Conservation (phyloP, 2,329 filamentous ascomycete genomes). For the Podosphaera aphanis region DNA sequence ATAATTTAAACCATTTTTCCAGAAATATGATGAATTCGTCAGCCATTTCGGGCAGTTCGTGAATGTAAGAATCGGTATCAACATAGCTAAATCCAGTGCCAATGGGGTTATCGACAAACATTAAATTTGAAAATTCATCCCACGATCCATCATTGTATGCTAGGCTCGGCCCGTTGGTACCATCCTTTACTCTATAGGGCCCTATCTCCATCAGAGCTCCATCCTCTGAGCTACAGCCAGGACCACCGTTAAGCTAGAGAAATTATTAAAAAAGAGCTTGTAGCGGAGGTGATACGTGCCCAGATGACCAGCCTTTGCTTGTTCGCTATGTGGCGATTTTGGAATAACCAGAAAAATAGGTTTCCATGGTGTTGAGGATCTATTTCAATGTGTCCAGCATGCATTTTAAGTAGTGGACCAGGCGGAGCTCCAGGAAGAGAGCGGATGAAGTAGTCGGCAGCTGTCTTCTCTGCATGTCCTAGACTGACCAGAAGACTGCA, state of each 20-base stretch:
- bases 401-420: constrained; percentile 73
- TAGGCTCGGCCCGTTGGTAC: constrained; percentile 30
- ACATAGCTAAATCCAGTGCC: constrained; percentile 94
- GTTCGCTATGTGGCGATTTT: constrained; percentile 88
- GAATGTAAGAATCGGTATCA: constrained; percentile 65
- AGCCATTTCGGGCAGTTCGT: constrained; percentile 74
- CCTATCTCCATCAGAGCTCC: constrained; percentile 58
- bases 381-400: constrained; percentile 95
- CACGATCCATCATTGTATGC: constrained; percentile 81
- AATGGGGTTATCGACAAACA: constrained; percentile 93
- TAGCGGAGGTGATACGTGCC: not conserved
- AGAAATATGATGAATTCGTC: constrained; percentile 70
- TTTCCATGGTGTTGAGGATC: constrained; percentile 70
- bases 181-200: constrained; percentile 65
- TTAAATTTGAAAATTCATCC: constrained; percentile 91
- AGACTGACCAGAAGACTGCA: not conserved
- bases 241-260: constrained; percentile 48
- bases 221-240: constrained; percentile 92
- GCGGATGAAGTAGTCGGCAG: constrained; percentile 76
- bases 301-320: constrained; percentile 62
- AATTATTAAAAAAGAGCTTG: not conserved
- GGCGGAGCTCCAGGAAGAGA: constrained; percentile 65
- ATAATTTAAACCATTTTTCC: constrained; percentile 74
- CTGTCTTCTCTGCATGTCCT: constrained; percentile 26
- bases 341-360: constrained; percentile 95